These are phyloP conservation scores for Laetiporus sulphureus DNA, from an alignment of 1,284 basidiomycete species.

Conservation along the genomic window DNA sequence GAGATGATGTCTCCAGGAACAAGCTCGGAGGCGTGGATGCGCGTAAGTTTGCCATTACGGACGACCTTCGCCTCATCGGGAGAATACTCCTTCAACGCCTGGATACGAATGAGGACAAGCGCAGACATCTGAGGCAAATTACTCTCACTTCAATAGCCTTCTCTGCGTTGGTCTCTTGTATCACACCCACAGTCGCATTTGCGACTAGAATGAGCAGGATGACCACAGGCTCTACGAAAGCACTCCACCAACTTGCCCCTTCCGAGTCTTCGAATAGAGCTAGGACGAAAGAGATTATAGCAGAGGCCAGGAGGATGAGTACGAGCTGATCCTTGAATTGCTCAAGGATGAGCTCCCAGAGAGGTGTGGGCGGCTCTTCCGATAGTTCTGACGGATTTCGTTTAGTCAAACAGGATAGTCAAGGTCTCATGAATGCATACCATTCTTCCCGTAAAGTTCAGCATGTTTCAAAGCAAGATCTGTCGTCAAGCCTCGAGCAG, in stretches of 20 bases:
- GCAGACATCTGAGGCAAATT: not conserved
- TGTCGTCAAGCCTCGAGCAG: slow-evolving; percentile 45
- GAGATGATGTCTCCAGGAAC: slow-evolving; percentile 92
- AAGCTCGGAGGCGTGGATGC: slow-evolving; percentile 79
- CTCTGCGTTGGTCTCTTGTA: slow-evolving; percentile 93
- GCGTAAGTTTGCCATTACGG: slow-evolving; percentile 64
- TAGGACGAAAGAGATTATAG: slow-evolving; percentile 84
- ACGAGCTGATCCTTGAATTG: slow-evolving; percentile 98
- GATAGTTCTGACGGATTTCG: slow-evolving; percentile 60
- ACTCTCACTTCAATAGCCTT: slow-evolving; percentile 85
- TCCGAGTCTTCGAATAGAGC: slow-evolving; percentile 77
- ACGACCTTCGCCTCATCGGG: slow-evolving; percentile 92
- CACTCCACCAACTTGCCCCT: slow-evolving; percentile 62
- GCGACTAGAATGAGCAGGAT: slow-evolving; percentile 92
- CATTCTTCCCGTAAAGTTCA: slow-evolving; percentile 80
- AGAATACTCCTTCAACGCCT: slow-evolving; percentile 93
- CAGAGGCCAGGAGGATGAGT: slow-evolving; percentile 88
- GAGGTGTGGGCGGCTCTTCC: slow-evolving; percentile 83
- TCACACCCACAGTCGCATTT: slow-evolving; percentile 90
- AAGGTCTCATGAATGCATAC: slow-evolving; percentile 35
- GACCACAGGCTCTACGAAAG: slow-evolving; percentile 90
- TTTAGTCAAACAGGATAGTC: slow-evolving; percentile 1
- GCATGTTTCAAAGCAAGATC: slow-evolving; percentile 66
- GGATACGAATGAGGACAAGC: slow-evolving; percentile 8
- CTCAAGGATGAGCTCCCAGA: slow-evolving; percentile 92